Conservation (phyloP, 176 grass and related monocot species). For the Aegilops umbellulata region DNA sequence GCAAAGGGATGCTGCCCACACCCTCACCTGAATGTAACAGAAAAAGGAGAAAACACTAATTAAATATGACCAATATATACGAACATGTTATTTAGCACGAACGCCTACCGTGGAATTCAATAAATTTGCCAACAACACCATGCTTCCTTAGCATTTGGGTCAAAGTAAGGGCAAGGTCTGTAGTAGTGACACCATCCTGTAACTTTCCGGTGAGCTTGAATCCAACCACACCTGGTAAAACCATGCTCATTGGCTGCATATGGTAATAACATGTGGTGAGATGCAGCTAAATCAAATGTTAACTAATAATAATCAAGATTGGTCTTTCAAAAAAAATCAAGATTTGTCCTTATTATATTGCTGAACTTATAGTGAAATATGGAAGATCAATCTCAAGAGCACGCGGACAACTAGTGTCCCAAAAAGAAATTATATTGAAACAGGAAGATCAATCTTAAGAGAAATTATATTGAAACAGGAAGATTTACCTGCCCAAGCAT, state of each 20-base stretch:
- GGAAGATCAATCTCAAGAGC: no score
- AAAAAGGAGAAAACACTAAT: not conserved
- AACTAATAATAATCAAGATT: not conserved
- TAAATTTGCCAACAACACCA: constrained; percentile 94
- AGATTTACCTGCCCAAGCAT: constrained; percentile 94
- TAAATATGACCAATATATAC: not conserved
- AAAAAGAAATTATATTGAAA: no score
- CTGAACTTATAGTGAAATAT: no score
- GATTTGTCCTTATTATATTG: no score
- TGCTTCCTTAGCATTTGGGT: constrained; percentile 95
- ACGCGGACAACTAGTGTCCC: no score
- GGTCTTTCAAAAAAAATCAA: no score
- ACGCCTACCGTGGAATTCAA: constrained; percentile 79
- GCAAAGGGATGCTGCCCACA: constrained; percentile 72
- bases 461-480: not conserved
- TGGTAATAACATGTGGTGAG: constrained; percentile 23
- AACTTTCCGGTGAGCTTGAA: constrained; percentile 80
- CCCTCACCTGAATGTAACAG: constrained; percentile 64
- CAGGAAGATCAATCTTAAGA: not conserved
- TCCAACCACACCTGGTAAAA: constrained; percentile 90
- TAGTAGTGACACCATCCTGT: constrained; percentile 72
- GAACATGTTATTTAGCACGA: not conserved
- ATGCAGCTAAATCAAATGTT: not conserved
- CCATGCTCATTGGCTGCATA: constrained; percentile 97
- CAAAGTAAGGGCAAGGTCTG: constrained; percentile 90